These are phyloP conservation scores for Trichophaea hybrida DNA, from an alignment of 2,329 filamentous ascomycete genomes.

Conservation along the genomic window DNA sequence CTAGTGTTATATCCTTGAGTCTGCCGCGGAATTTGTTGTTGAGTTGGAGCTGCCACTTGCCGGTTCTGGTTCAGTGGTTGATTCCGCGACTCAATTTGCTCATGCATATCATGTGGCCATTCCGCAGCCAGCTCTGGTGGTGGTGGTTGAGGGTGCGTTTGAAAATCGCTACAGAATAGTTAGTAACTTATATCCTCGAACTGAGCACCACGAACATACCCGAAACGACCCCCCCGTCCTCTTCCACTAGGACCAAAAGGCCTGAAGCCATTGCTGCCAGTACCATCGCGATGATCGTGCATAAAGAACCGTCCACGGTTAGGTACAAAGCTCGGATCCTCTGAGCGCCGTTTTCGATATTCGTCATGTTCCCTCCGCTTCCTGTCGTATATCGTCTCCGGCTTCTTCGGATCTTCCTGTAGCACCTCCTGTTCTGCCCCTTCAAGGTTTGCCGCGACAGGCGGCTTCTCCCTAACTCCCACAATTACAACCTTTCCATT, in stretches of 20 bases:
- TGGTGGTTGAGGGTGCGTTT: conserved; percentile 3
- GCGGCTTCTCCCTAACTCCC: not conserved
- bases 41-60: conserved; percentile 9
- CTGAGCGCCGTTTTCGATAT: conserved; percentile 73
- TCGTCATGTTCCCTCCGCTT: conserved; percentile 79
- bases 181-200: not conserved
- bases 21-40: conserved; percentile 23
- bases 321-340: conserved; percentile 84
- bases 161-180: not conserved
- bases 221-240: conserved; percentile 38
- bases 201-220: conserved; percentile 7
- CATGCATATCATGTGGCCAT: conserved; percentile 94
- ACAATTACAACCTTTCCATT: not conserved
- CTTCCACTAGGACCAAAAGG: conserved; percentile 54
- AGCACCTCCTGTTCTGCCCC: conserved; percentile 28
- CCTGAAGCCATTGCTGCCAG: conserved; percentile 62
- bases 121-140: conserved; percentile 3
- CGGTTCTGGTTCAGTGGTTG: conserved; percentile 4
- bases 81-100: conserved; percentile 33
- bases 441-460: conserved; percentile 15
- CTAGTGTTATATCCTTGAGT: conserved; percentile 17
- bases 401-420: conserved; percentile 34
- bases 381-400: conserved; percentile 46
- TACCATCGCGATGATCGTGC: conserved; percentile 75
- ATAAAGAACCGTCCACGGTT: conserved; percentile 93